phyloP scores from a whole-genome alignment of 257 asterid species.

The Salvia rosmarinus region DNA sequence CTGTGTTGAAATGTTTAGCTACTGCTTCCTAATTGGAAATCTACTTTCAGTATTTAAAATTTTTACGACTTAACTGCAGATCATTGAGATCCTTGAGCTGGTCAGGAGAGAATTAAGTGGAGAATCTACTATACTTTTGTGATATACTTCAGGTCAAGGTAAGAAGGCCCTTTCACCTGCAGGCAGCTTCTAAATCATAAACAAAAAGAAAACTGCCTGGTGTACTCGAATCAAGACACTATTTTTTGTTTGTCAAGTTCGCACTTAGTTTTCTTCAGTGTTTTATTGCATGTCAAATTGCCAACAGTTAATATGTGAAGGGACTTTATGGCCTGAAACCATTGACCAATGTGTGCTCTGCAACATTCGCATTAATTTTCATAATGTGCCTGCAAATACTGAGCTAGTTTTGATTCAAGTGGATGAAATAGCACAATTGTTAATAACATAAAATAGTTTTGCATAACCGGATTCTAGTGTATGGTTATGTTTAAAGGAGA shows the following conservation, averaged over 20 bases:
- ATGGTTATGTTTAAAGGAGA: neutral
- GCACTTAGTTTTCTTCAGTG: neutral
- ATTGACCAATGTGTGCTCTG: constrained; percentile 1
- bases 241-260: neutral
- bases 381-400: neutral
- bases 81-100: constrained; percentile 74
- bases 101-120: constrained; percentile 84
- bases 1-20: neutral
- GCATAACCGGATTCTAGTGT: neutral
- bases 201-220: neutral
- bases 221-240: neutral
- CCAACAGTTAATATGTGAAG: neutral
- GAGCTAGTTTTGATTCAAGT: neutral
- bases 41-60: constrained; percentile 13
- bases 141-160: constrained; percentile 40
- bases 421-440: constrained; percentile 4
- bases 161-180: constrained; percentile 18
- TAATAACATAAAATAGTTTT: neutral
- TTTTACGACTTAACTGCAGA: constrained; percentile 45
- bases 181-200: constrained; percentile 20
- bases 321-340: neutral
- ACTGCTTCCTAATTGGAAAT: constrained; percentile 21
- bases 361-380: neutral
- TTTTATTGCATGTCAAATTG: neutral
- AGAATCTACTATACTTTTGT: constrained; percentile 51